Evolutionary conservation across 257 asterid species (phyloP).

Genomic region (Gentiana dahurica): DNA sequence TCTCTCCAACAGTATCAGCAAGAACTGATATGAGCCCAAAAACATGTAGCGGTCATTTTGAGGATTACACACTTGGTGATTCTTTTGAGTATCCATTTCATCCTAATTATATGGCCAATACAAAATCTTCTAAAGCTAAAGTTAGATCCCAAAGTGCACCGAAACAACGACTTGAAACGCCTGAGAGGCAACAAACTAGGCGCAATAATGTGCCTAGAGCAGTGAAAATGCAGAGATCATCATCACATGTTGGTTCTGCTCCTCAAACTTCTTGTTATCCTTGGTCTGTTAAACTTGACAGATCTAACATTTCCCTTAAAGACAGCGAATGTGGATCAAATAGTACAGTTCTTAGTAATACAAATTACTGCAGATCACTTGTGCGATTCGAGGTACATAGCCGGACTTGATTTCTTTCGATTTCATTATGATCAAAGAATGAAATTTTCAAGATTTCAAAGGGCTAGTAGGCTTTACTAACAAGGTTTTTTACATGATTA

Average conservation of each 20-base stretch:
- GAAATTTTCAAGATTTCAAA: no score
- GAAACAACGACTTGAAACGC: conserved; percentile 71
- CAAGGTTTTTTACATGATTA: no score
- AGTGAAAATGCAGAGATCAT: conserved; percentile 79
- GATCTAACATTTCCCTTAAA: conserved; percentile 57
- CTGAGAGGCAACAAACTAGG: conserved; percentile 59
- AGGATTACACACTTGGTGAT: conserved; percentile 52
- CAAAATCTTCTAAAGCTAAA: conserved; percentile 83
- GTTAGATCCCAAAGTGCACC: conserved; percentile 95
- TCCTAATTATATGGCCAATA: conserved; percentile 90
- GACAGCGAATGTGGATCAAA: conserved; percentile 90
- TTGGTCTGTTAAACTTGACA: conserved; percentile 84
- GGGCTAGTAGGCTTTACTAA: no score
- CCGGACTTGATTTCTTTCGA: no score
- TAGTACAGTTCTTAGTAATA: conserved; percentile 58
- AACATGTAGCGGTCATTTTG: conserved; percentile 59
- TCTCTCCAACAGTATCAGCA: conserved; percentile 59
- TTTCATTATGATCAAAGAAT: no score
- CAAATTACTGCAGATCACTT: conserved; percentile 66
- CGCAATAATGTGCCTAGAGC: conserved; percentile 79
- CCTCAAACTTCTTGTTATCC: conserved; percentile 66
- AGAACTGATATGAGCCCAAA: conserved; percentile 61
- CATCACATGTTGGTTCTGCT: conserved; percentile 69
- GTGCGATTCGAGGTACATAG: conserved; percentile 63
- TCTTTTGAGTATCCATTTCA: conserved; percentile 55